Evolutionary conservation across 2,329 filamentous ascomycete species (phyloP).

Genomic region (Ophiobolus disseminans): DNA sequence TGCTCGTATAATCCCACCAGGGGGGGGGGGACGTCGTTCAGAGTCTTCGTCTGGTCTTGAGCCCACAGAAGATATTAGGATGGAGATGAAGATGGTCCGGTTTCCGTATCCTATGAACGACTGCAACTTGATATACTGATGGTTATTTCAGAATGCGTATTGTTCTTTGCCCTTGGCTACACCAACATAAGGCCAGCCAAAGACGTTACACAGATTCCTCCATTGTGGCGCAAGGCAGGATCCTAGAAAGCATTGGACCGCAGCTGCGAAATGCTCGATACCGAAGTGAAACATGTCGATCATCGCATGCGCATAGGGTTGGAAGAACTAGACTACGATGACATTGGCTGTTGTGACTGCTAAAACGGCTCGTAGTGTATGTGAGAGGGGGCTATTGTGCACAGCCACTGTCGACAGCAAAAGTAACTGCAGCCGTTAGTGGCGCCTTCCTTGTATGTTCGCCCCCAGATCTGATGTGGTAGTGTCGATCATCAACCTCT

Average conservation of each 20-base stretch:
- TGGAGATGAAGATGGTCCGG: too few species aligned
- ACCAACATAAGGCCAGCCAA: neutral
- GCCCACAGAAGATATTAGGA: too few species aligned
- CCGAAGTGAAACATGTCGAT: neutral
- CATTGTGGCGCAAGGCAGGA: slow-evolving; percentile 1
- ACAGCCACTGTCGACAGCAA: too few species aligned
- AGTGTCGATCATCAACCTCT: neutral
- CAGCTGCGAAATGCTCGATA: neutral
- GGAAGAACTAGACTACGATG: neutral
- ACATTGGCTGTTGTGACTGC: neutral
- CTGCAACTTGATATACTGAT: neutral
- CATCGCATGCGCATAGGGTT: neutral
- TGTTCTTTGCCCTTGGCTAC: neutral
- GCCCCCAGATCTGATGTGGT: neutral
- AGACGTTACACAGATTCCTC: neutral
- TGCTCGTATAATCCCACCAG: too few species aligned
- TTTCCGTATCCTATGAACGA: too few species aligned
- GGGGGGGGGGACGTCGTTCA: too few species aligned
- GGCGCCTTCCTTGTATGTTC: neutral
- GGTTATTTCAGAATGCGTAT: neutral
- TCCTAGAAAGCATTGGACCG: neutral
- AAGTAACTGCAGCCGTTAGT: neutral
- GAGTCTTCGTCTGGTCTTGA: too few species aligned
- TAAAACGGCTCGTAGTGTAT: neutral
- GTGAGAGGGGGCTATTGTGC: neutral